Evolutionary conservation across 2,329 filamentous ascomycete species (phyloP).

Genomic region (Madurella fahalii): DNA sequence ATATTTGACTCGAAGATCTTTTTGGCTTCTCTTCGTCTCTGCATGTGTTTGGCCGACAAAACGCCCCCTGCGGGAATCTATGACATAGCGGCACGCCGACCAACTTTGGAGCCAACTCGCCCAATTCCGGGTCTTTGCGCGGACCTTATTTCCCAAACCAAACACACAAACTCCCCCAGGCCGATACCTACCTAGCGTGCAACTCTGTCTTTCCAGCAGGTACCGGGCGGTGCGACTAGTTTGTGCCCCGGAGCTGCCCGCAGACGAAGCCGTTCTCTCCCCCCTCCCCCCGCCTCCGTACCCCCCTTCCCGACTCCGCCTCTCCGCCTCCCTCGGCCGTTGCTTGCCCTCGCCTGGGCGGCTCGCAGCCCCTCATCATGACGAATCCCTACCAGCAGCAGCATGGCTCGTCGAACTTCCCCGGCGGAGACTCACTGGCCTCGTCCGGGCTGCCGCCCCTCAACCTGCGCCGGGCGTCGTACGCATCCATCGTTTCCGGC

Average conservation of each 20-base stretch:
- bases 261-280: conserved; percentile 8
- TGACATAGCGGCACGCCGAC: conserved; percentile 10
- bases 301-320: conserved; percentile 7
- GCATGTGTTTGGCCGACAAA: conserved; percentile 2
- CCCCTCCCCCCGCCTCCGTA: no score
- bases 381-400: conserved; percentile 40
- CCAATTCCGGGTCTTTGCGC: background rate
- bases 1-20: background rate
- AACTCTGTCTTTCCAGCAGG: background rate
- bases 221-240: background rate
- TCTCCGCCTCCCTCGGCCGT: conserved; percentile 10
- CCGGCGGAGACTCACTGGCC: conserved; percentile 30
- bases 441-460: conserved; percentile 28
- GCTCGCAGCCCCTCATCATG: conserved; percentile 33
- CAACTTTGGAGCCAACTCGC: background rate
- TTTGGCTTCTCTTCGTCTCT: background rate
- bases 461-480: conserved; percentile 37
- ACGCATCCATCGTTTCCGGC: conserved; percentile 40
- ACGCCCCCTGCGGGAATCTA: conserved; percentile 1
- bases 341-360: conserved; percentile 12
- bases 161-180: background rate
- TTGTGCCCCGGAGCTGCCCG: background rate
- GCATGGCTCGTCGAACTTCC: conserved; percentile 31
- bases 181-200: background rate
- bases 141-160: background rate